Conservation (phyloP, 768 basidiomycete genomes). For the Trametes sanguinea region DNA sequence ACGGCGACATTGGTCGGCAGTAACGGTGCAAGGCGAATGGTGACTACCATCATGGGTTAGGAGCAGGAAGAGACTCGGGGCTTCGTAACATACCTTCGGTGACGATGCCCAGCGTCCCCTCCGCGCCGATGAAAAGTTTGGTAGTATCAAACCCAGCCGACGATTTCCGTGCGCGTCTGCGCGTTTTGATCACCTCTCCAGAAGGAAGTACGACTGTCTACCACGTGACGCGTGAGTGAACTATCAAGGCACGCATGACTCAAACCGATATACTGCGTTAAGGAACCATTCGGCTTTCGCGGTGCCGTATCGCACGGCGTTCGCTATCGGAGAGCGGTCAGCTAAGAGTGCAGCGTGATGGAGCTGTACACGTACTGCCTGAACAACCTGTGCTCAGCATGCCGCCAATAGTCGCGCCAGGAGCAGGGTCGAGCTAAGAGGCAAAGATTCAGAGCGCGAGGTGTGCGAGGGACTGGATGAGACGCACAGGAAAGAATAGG, state of each 20-base stretch:
- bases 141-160: conserved; percentile 87
- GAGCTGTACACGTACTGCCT: conserved; percentile 53
- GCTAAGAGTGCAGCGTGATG: background rate
- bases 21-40: conserved; percentile 77
- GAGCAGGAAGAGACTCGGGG: background rate
- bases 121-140: conserved; percentile 85
- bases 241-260: background rate
- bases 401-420: conserved; percentile 80
- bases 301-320: conserved; percentile 85
- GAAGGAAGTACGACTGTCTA: conserved; percentile 89
- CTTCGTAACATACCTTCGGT: conserved; percentile 62
- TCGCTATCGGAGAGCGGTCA: conserved; percentile 44
- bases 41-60: conserved; percentile 46
- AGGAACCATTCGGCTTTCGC: conserved; percentile 91
- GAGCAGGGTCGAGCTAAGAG: conserved; percentile 69
- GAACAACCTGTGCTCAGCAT: conserved; percentile 88
- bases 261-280: conserved; percentile 57
- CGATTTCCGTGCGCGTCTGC: conserved; percentile 75
- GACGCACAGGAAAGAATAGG: conserved; percentile 77
- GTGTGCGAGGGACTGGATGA: background rate
- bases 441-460: background rate
- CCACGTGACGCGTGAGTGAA: background rate
- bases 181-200: conserved; percentile 90
- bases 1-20: conserved; percentile 83
- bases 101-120: conserved; percentile 82